Percentiles rank a stretch among this genome's conserved stretches.
Conservation (phyloP, 2,329 filamentous ascomycete species). For the Zalaria sp. region DNA sequence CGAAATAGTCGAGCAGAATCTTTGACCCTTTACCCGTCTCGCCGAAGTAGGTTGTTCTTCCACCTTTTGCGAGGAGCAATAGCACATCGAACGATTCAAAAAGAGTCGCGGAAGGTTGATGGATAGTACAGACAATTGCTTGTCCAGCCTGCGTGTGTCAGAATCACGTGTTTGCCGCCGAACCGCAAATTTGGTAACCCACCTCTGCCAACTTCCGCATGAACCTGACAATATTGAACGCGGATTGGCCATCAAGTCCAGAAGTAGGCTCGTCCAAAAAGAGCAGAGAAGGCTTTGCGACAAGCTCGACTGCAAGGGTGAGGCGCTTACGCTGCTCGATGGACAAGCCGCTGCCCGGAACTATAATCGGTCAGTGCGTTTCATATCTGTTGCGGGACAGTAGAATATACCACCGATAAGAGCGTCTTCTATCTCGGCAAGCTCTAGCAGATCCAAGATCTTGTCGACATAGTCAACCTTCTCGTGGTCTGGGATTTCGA, state of each 20-base stretch:
- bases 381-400: no score
- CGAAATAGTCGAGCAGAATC: slow-evolving; percentile 40
- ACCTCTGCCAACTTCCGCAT: slow-evolving; percentile 43
- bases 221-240: slow-evolving; percentile 49
- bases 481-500: slow-evolving; percentile 37
- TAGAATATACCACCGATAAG: slow-evolving; percentile 40
- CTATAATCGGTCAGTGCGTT: slow-evolving; percentile 29
- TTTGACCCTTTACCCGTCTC: slow-evolving; percentile 27
- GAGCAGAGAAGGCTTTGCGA: slow-evolving; percentile 38
- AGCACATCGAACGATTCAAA: slow-evolving; percentile 31
- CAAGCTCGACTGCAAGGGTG: slow-evolving; percentile 37
- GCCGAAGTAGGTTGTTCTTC: slow-evolving; percentile 33
- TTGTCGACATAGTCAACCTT: slow-evolving; percentile 51
- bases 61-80: slow-evolving; percentile 28
- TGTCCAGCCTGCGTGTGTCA: no score
- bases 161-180: no score
- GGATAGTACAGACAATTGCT: slow-evolving; percentile 31
- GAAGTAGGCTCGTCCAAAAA: slow-evolving; percentile 47
- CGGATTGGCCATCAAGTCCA: slow-evolving; percentile 49
- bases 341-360: slow-evolving; percentile 45
- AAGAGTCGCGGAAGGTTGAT: slow-evolving; percentile 46
- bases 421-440: slow-evolving; percentile 50
- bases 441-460: slow-evolving; percentile 52
- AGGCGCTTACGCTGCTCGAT: slow-evolving; percentile 49
- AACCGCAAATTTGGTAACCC: slow-evolving; percentile 17